phyloP scores from a whole-genome alignment of 257 asterid genomes.

The Solanum megistacrolobum region DNA sequence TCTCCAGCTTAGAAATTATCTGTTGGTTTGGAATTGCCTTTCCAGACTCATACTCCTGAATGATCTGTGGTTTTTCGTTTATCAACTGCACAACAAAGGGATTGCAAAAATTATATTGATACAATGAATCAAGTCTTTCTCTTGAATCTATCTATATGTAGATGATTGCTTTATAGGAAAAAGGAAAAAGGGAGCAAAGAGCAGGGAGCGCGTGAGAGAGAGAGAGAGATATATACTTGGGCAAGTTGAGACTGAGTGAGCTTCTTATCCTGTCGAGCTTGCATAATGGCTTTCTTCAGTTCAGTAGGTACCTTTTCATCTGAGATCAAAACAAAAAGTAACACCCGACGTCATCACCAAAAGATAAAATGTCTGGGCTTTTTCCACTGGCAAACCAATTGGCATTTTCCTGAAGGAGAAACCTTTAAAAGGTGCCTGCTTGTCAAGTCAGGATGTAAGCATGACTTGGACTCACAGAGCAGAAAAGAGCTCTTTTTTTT shows the following conservation, averaged over 20 bases:
- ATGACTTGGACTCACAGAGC: neutral
- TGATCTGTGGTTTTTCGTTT: slow-evolving; percentile 48
- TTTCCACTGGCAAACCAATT: neutral
- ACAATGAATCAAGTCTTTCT: neutral
- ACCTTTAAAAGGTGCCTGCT: neutral
- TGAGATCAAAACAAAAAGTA: slow-evolving; percentile 2
- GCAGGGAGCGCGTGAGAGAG: neutral
- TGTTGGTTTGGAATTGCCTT: slow-evolving; percentile 63
- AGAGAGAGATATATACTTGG: slow-evolving; percentile 32
- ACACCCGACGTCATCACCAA: neutral
- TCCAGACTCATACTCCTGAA: slow-evolving; percentile 57
- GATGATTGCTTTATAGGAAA: neutral
- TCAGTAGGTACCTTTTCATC: slow-evolving; percentile 87
- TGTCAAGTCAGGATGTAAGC: neutral
- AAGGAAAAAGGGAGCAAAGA: neutral
- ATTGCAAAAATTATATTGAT: neutral
- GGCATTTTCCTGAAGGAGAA: neutral
- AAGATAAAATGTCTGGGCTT: neutral
- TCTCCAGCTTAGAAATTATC: slow-evolving; percentile 74
- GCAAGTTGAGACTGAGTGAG: slow-evolving; percentile 88
- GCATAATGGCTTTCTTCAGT: slow-evolving; percentile 78
- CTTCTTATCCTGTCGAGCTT: slow-evolving; percentile 79
- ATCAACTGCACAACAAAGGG: slow-evolving; percentile 39
- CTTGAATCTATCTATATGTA: neutral
- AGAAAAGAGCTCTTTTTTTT: neutral